Evolutionary conservation across 2,329 filamentous ascomycete species (phyloP), one percentile per base, ranked within the genome.

Genomic region (Ceratocystis colombiana): DNA sequence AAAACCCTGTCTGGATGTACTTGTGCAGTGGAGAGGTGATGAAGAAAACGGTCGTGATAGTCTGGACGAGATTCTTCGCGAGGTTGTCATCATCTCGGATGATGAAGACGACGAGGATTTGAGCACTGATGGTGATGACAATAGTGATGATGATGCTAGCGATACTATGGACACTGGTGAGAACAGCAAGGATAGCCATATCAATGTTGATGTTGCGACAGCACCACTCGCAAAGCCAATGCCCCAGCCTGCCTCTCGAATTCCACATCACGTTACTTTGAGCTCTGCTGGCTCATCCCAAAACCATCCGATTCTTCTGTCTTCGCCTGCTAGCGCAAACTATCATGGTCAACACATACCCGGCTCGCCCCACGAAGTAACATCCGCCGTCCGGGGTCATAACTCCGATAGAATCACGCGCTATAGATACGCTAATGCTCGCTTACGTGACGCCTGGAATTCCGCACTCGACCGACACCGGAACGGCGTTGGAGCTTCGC

Each of bases 1-100:
- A 70, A 74, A 78, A 41, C 75, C 84, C 15, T 87, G 85, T 69
- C 76, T 87, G 59, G 84, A 87, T 70, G 77, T 84, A 64, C 81
- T 88, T 73, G 81, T 87, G 77, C 87, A 87, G 81, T 88, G 85
- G 85, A 84, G 85, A 76, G 85, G 85, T 66, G 85, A 88, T 70
- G 85, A 88, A 73, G 85, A 88, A 72, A 87, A 81, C 20, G 85
- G 85, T 30, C 82, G 84, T 62, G 84, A 88, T 70, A 83, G 87
- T 72, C 78, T 87, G 17, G 84, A 87, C 67, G 84, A 87, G 72
- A 86, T 87, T 67, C 76, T 87, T 44, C 79, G 83, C 63, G 85
- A 88, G 73, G 83, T 87, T 10, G 82, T 87, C 64, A 81, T 87
- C 71, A 85, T 88, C 57, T 84, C 83, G n/a, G 82, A 84, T 70